Conservation (phyloP, 106 monocot species). For the Dendrobium huoshanense region DNA sequence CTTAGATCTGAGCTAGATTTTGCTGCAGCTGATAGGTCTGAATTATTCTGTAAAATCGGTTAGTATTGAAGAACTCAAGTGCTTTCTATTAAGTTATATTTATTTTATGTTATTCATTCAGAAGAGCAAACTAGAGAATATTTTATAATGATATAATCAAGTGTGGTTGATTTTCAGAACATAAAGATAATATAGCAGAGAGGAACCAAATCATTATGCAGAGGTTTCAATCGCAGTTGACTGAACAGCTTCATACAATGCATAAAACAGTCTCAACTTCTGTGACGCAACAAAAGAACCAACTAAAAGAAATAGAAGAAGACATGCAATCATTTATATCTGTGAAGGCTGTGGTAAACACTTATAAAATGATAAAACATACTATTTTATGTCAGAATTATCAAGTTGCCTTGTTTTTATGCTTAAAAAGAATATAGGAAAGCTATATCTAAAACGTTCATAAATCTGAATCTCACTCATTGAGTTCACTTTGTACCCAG, state of each 20-base stretch:
- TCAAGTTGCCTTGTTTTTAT: neutral
- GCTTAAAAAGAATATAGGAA: neutral
- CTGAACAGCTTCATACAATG: slow-evolving; percentile 44
- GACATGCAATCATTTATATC: slow-evolving; percentile 56
- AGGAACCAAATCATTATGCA: slow-evolving; percentile 40
- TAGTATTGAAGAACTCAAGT: neutral
- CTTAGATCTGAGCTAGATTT: slow-evolving; percentile 1
- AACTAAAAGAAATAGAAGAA: slow-evolving; percentile 61
- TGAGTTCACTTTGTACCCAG: slow-evolving; percentile 24
- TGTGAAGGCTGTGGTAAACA: slow-evolving; percentile 41
- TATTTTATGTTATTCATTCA: neutral
- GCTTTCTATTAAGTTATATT: neutral
- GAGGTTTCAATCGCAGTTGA: slow-evolving; percentile 45
- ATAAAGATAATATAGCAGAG: slow-evolving; percentile 60
- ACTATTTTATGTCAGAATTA: neutral
- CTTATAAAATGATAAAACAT: neutral
- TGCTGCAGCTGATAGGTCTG: neutral
- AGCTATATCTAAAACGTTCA: neutral
- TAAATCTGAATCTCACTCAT: neutral
- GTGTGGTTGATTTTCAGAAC: slow-evolving; percentile 35
- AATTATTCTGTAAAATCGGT: neutral
- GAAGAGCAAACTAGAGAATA: neutral
- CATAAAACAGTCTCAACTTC: slow-evolving; percentile 45
- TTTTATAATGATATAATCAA: neutral
- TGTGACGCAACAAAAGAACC: slow-evolving; percentile 54